These are phyloP conservation scores for Neckera pumila DNA, from an alignment of 225 moss, liverwort and hornwort genomes.

Conservation along the genomic window DNA sequence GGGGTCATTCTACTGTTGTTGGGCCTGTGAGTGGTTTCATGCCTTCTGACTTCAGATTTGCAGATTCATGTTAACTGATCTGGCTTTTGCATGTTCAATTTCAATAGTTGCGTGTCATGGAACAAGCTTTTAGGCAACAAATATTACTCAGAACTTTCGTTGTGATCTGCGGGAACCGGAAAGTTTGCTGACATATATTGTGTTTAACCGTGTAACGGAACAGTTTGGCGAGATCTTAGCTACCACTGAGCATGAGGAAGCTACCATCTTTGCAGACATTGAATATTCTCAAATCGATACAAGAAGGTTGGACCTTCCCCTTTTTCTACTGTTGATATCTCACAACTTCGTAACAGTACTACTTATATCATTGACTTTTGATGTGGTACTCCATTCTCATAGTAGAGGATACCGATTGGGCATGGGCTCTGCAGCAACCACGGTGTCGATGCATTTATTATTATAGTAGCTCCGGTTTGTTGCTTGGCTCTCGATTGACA, in stretches of 20 bases:
- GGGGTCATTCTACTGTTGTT: constrained; percentile 94
- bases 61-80: background rate
- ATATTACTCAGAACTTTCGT: background rate
- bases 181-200: background rate
- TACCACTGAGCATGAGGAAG: constrained; percentile 83
- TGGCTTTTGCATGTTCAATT: background rate
- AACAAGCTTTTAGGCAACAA: background rate
- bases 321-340: background rate
- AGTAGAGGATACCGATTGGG: background rate
- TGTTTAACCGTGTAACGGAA: background rate
- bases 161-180: background rate
- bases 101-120: background rate
- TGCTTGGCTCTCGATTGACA: background rate
- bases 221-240: constrained; percentile 90
- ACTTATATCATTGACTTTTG: background rate
- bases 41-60: background rate
- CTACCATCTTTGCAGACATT: constrained; percentile 69
- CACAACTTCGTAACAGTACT: background rate
- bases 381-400: background rate
- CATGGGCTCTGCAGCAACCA: background rate
- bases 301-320: constrained; percentile 45
- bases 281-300: constrained; percentile 54
- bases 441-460: background rate
- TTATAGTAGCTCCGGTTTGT: background rate
- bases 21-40: constrained; percentile 65